These are phyloP conservation scores for Carex scoparia DNA, from an alignment of 176 grass and related monocot species.

Conservation along the genomic window DNA sequence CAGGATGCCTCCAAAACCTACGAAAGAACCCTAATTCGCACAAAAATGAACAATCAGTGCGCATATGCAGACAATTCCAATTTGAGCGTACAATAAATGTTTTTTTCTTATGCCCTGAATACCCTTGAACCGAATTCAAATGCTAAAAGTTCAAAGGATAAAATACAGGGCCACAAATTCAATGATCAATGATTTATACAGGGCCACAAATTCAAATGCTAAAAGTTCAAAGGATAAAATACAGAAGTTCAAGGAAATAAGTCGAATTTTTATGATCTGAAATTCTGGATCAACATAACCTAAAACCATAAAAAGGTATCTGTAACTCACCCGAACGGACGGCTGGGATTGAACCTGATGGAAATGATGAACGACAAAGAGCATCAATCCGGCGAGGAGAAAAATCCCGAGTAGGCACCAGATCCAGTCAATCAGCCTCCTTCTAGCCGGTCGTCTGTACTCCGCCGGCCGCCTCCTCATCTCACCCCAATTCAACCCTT, in stretches of 20 bases:
- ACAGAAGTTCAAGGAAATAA: background rate
- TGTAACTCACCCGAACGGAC: conserved; percentile 45
- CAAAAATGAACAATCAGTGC: background rate
- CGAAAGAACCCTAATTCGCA: conserved; percentile 11
- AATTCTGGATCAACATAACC: conserved; percentile 26
- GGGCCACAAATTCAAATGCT: too few species aligned
- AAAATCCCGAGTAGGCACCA: conserved; percentile 85
- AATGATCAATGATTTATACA: too few species aligned
- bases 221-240: background rate
- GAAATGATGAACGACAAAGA: conserved; percentile 89
- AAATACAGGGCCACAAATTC: background rate
- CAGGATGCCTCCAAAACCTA: background rate
- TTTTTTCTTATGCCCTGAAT: background rate
- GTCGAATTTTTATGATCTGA: conserved; percentile 36
- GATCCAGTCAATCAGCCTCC: conserved; percentile 70
- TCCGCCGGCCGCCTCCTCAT: conserved; percentile 65
- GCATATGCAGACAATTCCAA: background rate
- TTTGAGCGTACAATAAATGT: background rate
- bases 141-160: background rate
- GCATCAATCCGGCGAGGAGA: conserved; percentile 60
- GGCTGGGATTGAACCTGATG: conserved; percentile 66
- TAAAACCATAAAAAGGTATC: conserved; percentile 12
- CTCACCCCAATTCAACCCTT: conserved; percentile 6
- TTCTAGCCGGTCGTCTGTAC: conserved; percentile 53
- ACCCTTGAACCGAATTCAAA: background rate